A percentile compares a stretch with the other conserved stretches of the same genome.
Conservation (phyloP, 78 protist species). For the Cavenderia fasciculata region DNA sequence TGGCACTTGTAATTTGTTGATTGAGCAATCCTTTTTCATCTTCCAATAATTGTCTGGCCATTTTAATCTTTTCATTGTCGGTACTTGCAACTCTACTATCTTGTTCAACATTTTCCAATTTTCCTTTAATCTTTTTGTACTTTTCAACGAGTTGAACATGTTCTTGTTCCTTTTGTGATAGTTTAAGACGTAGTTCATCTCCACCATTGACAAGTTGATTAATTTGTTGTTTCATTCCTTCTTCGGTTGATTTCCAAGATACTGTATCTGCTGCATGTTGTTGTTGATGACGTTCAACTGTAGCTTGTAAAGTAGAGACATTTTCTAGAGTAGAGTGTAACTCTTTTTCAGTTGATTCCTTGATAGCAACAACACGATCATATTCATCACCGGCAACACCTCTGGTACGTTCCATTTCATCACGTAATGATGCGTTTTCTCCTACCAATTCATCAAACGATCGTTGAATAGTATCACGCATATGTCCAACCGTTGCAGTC, state of each 20-base stretch:
- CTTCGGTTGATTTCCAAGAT: background rate
- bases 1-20: background rate
- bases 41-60: slow-evolving; percentile 5
- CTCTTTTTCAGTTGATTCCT: background rate
- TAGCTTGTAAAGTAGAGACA: background rate
- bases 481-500: background rate
- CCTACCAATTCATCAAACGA: background rate
- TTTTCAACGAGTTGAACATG: background rate
- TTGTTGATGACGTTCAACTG: background rate
- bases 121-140: slow-evolving; percentile 26
- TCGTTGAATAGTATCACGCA: slow-evolving; percentile 20
- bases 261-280: background rate
- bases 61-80: slow-evolving; percentile 4
- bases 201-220: background rate
- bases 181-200: slow-evolving; percentile 4
- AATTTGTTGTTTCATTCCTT: background rate
- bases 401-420: background rate
- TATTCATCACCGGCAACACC: background rate
- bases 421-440: background rate
- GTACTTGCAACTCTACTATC: background rate
- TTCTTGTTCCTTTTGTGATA: background rate
- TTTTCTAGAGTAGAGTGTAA: background rate
- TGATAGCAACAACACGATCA: no score
- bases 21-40: slow-evolving; percentile 29
- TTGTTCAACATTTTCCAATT: background rate